Percentiles rank a stretch among this genome's conserved stretches.
These are phyloP conservation scores for Termitomyces sp. DNA, from an alignment of 768 basidiomycete species.

Conservation along the genomic window DNA sequence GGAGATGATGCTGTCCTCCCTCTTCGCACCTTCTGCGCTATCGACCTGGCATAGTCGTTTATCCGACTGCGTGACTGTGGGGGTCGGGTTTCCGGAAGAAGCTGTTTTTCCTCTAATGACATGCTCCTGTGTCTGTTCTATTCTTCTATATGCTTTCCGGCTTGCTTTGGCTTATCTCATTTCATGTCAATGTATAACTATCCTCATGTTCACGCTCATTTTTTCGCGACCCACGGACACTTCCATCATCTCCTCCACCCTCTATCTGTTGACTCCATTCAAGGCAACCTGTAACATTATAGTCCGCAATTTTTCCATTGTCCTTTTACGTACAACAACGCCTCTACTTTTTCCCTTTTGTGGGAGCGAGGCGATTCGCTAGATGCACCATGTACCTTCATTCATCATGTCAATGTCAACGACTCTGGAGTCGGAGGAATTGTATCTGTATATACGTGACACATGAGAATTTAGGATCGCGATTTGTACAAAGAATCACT, in stretches of 20 bases:
- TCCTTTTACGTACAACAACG: neutral
- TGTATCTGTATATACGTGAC: neutral
- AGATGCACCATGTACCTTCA: neutral
- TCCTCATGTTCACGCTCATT: neutral
- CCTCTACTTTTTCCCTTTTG: too few relatives aligned
- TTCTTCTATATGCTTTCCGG: neutral
- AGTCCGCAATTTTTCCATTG: neutral
- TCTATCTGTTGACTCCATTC: neutral
- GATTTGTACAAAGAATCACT: too few relatives aligned
- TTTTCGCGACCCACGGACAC: neutral
- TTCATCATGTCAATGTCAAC: neutral
- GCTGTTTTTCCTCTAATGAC: too few relatives aligned
- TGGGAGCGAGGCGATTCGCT: neutral
- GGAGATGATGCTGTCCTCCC: conserved; percentile 25
- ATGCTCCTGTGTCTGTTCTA: neutral
- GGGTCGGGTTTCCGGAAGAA: neutral
- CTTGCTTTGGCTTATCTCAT: neutral
- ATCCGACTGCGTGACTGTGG: neutral
- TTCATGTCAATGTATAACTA: neutral
- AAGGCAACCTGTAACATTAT: neutral
- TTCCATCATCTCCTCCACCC: neutral
- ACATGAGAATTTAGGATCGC: too few relatives aligned
- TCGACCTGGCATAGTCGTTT: neutral
- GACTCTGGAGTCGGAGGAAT: neutral
- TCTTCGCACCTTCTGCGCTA: neutral